Evolutionary conservation across 2,329 filamentous ascomycete genomes (phyloP).

Genomic region (Ceratocystiopsis sp.): DNA sequence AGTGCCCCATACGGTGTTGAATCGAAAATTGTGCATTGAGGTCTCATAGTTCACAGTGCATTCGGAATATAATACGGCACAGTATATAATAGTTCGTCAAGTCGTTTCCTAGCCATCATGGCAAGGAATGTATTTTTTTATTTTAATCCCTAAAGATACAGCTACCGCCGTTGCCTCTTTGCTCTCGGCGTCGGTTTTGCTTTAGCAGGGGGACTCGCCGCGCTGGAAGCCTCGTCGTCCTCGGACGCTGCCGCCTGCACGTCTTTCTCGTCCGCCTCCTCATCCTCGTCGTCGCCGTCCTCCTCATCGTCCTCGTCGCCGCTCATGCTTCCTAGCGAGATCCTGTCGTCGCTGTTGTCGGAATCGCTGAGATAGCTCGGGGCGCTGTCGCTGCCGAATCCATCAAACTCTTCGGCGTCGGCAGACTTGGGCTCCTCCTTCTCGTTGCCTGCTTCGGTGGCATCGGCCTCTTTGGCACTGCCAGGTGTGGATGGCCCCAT

Average conservation of each 20-base stretch:
- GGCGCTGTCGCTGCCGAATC: slow-evolving; percentile 29
- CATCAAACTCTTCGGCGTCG: slow-evolving; percentile 25
- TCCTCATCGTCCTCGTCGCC: slow-evolving; percentile 7
- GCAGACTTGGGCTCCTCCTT: slow-evolving; percentile 14
- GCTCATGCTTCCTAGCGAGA: slow-evolving; percentile 10
- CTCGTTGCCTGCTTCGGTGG: slow-evolving; percentile 33
- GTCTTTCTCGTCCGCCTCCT: not conserved
- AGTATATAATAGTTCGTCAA: too few species aligned
- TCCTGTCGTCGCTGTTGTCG: slow-evolving; percentile 8
- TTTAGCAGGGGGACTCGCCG: not conserved
- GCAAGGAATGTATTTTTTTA: too few species aligned
- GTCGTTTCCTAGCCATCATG: too few species aligned
- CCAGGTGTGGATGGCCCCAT: not conserved
- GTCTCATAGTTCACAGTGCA: too few species aligned
- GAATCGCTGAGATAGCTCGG: slow-evolving; percentile 10
- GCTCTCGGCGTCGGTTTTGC: slow-evolving; percentile 1
- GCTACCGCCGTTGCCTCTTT: slow-evolving; percentile 1
- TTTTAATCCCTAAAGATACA: too few species aligned
- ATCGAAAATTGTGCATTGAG: too few species aligned
- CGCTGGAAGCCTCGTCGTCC: not conserved
- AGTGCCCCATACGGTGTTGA: too few species aligned
- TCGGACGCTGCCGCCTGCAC: not conserved
- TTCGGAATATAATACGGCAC: too few species aligned
- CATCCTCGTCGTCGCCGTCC: slow-evolving; percentile 4
- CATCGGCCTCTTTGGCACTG: slow-evolving; percentile 26